phyloP scores from a whole-genome alignment of 352 stramenopile genomes.

The Globisporangium parvum region DNA sequence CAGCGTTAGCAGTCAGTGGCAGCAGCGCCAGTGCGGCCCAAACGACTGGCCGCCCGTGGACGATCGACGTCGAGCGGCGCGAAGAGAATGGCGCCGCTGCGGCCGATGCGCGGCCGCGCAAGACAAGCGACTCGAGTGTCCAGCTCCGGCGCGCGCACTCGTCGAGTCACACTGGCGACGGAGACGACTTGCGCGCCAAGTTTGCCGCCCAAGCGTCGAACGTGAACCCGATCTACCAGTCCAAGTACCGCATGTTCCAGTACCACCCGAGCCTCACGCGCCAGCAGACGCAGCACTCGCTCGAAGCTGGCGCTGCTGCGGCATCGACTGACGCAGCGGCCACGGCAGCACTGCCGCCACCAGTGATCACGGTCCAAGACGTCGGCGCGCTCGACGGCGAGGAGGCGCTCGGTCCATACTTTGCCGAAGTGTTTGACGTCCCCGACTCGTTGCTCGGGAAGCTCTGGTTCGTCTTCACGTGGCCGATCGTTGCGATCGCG shows the following conservation, averaged over 20 bases:
- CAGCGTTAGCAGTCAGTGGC: not conserved
- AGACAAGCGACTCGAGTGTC: conserved; percentile 15
- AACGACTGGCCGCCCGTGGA: conserved; percentile 16
- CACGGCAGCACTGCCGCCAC: not conserved
- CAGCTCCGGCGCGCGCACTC: conserved; percentile 9
- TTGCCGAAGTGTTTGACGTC: conserved; percentile 45
- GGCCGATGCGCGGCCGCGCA: not conserved
- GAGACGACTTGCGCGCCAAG: conserved; percentile 13
- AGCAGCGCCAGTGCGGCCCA: not conserved
- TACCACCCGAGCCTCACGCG: conserved; percentile 30
- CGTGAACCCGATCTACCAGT: conserved; percentile 51
- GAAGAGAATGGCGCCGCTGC: not conserved
- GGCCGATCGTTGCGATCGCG: conserved; percentile 58
- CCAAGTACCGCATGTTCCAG: conserved; percentile 73
- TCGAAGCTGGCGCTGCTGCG: not conserved
- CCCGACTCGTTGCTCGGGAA: conserved; percentile 35
- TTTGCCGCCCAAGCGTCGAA: conserved; percentile 31
- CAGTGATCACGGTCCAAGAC: not conserved
- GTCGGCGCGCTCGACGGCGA: conserved; percentile 5
- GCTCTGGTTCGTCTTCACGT: conserved; percentile 56
- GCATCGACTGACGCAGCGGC: not conserved
- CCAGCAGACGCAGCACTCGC: conserved; percentile 8
- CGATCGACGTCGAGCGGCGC: conserved; percentile 26
- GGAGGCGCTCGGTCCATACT: conserved; percentile 44
- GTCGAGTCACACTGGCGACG: not conserved